Evolutionary conservation across 1,284 basidiomycete species (phyloP).

Genomic region (Sanghuangporus sanghuang): DNA sequence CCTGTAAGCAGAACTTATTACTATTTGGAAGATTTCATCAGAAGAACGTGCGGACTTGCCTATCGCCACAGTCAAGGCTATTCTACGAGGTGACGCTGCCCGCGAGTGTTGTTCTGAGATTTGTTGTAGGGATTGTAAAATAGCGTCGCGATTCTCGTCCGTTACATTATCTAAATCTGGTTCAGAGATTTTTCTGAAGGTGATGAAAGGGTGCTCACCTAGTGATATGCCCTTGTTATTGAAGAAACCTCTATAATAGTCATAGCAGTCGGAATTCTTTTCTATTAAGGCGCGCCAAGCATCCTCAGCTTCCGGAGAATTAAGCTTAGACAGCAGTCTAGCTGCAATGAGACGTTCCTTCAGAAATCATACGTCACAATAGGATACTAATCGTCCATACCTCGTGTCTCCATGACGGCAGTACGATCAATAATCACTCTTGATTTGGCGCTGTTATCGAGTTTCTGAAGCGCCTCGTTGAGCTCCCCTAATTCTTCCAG

Average conservation of each 20-base stretch:
- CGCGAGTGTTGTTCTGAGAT: constrained; percentile 61
- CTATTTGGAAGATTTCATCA: not conserved
- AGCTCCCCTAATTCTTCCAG: constrained; percentile 74
- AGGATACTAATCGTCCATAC: constrained; percentile 33
- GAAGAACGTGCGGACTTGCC: constrained; percentile 31
- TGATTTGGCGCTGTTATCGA: constrained; percentile 64
- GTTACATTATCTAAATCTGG: constrained; percentile 35
- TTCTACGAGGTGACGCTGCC: constrained; percentile 67
- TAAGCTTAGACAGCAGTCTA: constrained; percentile 63
- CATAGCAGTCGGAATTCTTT: constrained; percentile 81
- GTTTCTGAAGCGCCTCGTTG: constrained; percentile 53
- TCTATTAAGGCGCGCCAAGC: constrained; percentile 80
- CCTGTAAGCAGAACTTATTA: constrained; percentile 30
- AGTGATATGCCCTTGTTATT: constrained; percentile 60
- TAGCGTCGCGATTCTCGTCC: constrained; percentile 46
- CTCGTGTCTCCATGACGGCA: constrained; percentile 67
- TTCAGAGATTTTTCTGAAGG: not conserved
- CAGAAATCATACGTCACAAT: constrained; percentile 7
- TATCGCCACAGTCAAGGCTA: constrained; percentile 63
- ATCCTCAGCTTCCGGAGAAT: constrained; percentile 63
- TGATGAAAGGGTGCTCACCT: constrained; percentile 36
- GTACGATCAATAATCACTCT: constrained; percentile 68
- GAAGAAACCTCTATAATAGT: constrained; percentile 78
- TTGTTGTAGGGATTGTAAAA: constrained; percentile 53
- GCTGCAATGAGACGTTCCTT: constrained; percentile 38